Percentiles rank a stretch among this genome's conserved stretches.
Conservation (phyloP, 352 stramenopile species). For the Phytopythium ostracodes region DNA sequence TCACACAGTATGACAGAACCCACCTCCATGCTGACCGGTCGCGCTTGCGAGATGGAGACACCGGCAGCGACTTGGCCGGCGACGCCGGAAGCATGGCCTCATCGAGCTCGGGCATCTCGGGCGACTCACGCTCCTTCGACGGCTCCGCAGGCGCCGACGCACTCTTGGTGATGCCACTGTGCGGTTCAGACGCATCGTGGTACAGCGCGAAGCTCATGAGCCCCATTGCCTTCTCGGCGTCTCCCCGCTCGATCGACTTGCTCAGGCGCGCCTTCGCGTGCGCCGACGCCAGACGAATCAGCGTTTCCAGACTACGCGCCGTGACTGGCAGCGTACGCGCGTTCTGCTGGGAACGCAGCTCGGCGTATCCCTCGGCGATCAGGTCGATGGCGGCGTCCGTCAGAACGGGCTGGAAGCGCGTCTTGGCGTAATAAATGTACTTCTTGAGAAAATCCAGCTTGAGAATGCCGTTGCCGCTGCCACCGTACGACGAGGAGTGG, state of each 20-base stretch:
- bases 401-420: slow-evolving; percentile 82
- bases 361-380: slow-evolving; percentile 96
- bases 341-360: slow-evolving; percentile 96
- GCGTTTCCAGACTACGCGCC: slow-evolving; percentile 97
- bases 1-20: slow-evolving; percentile 14
- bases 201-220: slow-evolving; percentile 99
- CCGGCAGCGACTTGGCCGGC: slow-evolving; percentile 11
- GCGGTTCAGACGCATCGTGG: slow-evolving; percentile 85
- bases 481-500: slow-evolving; percentile 42
- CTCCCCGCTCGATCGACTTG: slow-evolving; percentile 77
- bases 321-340: slow-evolving; percentile 94
- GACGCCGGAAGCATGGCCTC: slow-evolving; percentile 14
- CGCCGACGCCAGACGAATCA: slow-evolving; percentile 98
- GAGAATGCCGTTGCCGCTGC: slow-evolving; percentile 79
- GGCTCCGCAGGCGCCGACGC: slow-evolving; percentile 6
- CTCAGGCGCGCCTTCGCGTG: slow-evolving; percentile 96
- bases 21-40: slow-evolving; percentile 61
- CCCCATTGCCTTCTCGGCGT: slow-evolving; percentile 91
- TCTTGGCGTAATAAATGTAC: slow-evolving; percentile 99
- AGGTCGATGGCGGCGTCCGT: slow-evolving; percentile 88
- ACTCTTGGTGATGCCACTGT: slow-evolving; percentile 14
- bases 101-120: slow-evolving; percentile 19
- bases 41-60: slow-evolving; percentile 56
- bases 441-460: slow-evolving; percentile 98
- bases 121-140: slow-evolving; percentile 9